Base-by-base conservation (phyloP, 75 land plant genomes). In the Sequoiadendron giganteum region DNA sequence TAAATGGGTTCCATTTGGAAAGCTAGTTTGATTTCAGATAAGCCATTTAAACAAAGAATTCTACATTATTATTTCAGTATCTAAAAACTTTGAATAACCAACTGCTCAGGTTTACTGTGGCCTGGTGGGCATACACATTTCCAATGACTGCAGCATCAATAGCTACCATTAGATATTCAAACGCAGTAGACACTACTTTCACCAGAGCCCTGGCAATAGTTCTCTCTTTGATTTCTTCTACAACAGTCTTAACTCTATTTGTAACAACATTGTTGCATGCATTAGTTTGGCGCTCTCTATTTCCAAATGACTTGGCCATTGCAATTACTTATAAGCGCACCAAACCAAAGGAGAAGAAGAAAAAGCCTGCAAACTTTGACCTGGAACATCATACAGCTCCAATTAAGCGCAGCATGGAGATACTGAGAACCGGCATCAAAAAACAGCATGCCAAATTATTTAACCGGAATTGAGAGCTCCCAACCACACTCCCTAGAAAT, bases 41-140 rank as follows among this genome's bases (percentile, higher is more conserved):
- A 36, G 38, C 38, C 38, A 36, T 36, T 0, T 36, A 36, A 36
- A 36, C 38, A 36, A 48, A 48, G 6, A 48, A 48, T 9, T 48
- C 49, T 6, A 48, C 49, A 48, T 48, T 48, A 7, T 48, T 48
- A 48, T 48, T 48, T 9, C 8, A 48, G 0, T 48, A 6, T 48
- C 49, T 48, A 48, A 48, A 48, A 48, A 8, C 10, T 48, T 48
- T 48, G 49, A 48, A 48, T 6, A 48, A 48, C 49, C 49, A 48
- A 49, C 10, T 10, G 11, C 13, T 0, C 91, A 97, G 99, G 92
- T 97, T 97, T 82, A 95, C 99, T 21, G 89, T 96, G 72, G 95
- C 99, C 25, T 97, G 99, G 98, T 97, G 99, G 99, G 95, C 99
- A 42, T 97, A 97, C 89, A 97, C 99, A 39, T 96, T 94, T 61